Evolutionary conservation across 148 eudicot genomes (phyloP).

Genomic region (Agrostemma githago): DNA sequence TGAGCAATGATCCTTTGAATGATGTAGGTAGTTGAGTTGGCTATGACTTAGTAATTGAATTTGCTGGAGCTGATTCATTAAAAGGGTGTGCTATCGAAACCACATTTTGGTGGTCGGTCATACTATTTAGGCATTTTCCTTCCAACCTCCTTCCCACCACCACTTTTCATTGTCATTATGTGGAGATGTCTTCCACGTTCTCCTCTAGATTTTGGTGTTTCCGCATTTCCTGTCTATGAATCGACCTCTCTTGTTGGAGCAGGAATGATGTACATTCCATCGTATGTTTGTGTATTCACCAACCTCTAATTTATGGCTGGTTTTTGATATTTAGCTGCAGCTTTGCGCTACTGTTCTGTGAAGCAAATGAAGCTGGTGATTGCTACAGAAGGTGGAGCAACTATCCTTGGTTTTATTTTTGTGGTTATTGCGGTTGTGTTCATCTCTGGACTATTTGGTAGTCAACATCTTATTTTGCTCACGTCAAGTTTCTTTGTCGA

Average conservation of each 20-base stretch:
- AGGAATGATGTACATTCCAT: not conserved
- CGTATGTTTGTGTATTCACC: not conserved
- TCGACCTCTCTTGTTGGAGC: not conserved
- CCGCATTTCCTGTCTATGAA: not conserved
- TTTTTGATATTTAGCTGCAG: not conserved
- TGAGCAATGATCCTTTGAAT: too few species aligned
- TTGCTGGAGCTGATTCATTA: too few species aligned
- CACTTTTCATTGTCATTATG: not conserved
- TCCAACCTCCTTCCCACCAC: not conserved
- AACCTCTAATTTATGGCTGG: not conserved
- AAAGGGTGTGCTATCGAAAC: too few species aligned
- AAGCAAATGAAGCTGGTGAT: conserved; percentile 6
- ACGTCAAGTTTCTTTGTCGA: not conserved
- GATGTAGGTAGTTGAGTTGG: too few species aligned
- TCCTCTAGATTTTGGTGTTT: not conserved
- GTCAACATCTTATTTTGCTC: not conserved
- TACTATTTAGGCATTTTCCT: not conserved
- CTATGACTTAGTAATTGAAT: too few species aligned
- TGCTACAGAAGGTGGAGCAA: not conserved
- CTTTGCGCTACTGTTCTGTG: not conserved
- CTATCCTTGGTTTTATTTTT: not conserved
- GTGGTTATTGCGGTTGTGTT: not conserved
- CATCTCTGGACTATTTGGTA: not conserved
- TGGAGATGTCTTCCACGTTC: not conserved
- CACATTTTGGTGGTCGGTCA: too few species aligned